These are phyloP conservation scores for Colletotrichum cuscutae DNA, from an alignment of 2,329 filamentous ascomycete species.

Conservation along the genomic window DNA sequence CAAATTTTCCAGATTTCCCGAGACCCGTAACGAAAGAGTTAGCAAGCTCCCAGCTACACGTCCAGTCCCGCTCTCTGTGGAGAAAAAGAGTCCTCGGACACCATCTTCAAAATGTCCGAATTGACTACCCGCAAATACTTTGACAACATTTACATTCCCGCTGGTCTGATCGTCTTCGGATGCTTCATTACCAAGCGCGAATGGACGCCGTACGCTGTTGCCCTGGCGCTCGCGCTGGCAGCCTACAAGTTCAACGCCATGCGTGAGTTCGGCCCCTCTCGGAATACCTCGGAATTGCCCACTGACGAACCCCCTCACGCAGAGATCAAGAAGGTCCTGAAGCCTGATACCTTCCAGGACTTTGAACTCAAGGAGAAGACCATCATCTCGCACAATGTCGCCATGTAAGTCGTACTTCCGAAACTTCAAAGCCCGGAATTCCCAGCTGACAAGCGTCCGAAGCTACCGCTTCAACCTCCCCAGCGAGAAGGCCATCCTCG, in stretches of 20 bases:
- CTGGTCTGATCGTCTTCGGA: slow-evolving; percentile 80
- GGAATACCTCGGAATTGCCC: slow-evolving; percentile 21
- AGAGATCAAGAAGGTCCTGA: slow-evolving; percentile 86
- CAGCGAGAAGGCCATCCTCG: slow-evolving; percentile 81
- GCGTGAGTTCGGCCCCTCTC: slow-evolving; percentile 63
- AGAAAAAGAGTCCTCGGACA: slow-evolving; percentile 11
- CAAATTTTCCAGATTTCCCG: slow-evolving; percentile 2
- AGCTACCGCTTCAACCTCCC: slow-evolving; percentile 95
- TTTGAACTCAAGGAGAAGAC: slow-evolving; percentile 96
- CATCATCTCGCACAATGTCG: slow-evolving; percentile 96
- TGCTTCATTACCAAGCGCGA: slow-evolving; percentile 82
- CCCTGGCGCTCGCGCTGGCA: slow-evolving; percentile 73
- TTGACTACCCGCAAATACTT: slow-evolving; percentile 71
- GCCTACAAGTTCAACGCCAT: slow-evolving; percentile 77
- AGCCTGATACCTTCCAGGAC: slow-evolving; percentile 88
- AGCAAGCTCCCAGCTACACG: slow-evolving; percentile 5
- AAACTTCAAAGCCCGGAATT: slow-evolving; percentile 2
- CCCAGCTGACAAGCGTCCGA: slow-evolving; percentile 21
- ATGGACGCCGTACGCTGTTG: slow-evolving; percentile 77
- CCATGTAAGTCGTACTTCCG: slow-evolving; percentile 73
- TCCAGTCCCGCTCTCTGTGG: slow-evolving; percentile 19
- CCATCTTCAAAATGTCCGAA: slow-evolving; percentile 42
- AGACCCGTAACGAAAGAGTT: background rate
- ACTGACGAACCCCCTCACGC: slow-evolving; percentile 32
- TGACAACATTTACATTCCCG: slow-evolving; percentile 86